Evolutionary conservation across 768 basidiomycete genomes (phyloP), one percentile per base, ranked within the genome.

Genomic region (Mycena latifolia): DNA sequence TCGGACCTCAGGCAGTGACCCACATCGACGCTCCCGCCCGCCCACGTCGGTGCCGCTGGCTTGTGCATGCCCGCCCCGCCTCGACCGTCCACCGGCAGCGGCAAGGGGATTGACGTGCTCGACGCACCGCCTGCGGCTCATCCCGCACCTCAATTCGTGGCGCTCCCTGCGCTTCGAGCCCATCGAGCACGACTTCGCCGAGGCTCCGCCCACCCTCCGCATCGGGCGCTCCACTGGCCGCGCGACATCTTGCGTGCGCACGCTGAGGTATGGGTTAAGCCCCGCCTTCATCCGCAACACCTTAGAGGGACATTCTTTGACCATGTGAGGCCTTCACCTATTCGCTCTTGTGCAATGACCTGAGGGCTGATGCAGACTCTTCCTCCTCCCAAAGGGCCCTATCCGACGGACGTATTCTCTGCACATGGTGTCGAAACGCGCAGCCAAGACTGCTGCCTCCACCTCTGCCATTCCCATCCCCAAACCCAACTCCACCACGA

Each of bases 201-300:
- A 90, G 60, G 86, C 86, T 64, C 89, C 92, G 69, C 76, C 86
- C 0, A 82, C 91, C 0, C 82, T 99, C 8, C 92, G 94, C 65
- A 94, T 99, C 67, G 97, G 97, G 5, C 88, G 97, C 45, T 98
- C 97, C 85, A 98, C 95, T 1, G 97, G 98, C 76, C 87, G 90
- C 60, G 88, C 89, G 97, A 98, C 77, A 96, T 99, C 72, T 94
- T 92, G 43, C 85, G 97, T 39, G 89, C 92, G 0, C 97, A 98
- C 76, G 97, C 97, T 0, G 97, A 99, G 84, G 89, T 98, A 35
- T 98, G 95, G 95, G 84, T 88, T 58, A 90, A 92, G 66, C 31
- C 31, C 31, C 31, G 48, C 48, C n/a, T 95, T 85, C 76, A 92
- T 99, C 73, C 87, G 87, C 58, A 97, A 98, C 75, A 97, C 95